phyloP scores from a whole-genome alignment of 306 rosid genomes.

The Begonia masoniana region DNA sequence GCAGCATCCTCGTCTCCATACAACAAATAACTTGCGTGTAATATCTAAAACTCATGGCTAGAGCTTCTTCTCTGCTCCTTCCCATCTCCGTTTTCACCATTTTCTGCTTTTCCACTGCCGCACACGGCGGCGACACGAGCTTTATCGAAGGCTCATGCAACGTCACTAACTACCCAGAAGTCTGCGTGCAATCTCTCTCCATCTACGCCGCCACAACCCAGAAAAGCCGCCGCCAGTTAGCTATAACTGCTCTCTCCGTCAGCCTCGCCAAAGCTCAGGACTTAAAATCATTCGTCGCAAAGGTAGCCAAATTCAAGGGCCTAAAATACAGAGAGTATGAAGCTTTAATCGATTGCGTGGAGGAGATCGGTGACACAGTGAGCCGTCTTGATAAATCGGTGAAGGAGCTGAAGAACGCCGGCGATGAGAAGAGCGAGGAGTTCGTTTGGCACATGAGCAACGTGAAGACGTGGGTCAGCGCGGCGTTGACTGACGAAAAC shows the following conservation, averaged over 20 bases:
- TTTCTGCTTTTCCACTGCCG: conserved; percentile 7
- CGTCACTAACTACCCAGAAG: conserved; percentile 22
- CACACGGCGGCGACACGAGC: conserved; percentile 3
- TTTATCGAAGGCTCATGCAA: conserved; percentile 28
- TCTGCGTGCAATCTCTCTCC: conserved; percentile 30
- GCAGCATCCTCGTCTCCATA: too few relatives aligned
- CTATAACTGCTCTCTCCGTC: conserved; percentile 29
- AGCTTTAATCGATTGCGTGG: conserved; percentile 30
- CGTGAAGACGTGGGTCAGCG: conserved; percentile 48
- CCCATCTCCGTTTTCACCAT: conserved; percentile 7
- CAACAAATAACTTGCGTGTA: background rate
- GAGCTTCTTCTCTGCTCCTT: conserved; percentile 6
- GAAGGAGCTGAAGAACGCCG: conserved; percentile 23
- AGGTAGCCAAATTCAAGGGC: conserved; percentile 15
- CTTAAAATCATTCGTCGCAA: conserved; percentile 15
- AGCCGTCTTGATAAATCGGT: conserved; percentile 27
- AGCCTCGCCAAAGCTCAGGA: conserved; percentile 18
- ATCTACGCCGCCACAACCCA: conserved; percentile 19
- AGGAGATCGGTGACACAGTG: conserved; percentile 24
- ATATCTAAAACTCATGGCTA: conserved; percentile 16
- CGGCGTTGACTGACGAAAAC: conserved; percentile 41
- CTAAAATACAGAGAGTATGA: conserved; percentile 19
- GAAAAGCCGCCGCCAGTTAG: conserved; percentile 24
- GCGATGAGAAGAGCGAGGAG: conserved; percentile 14
- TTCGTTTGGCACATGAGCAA: conserved; percentile 39